Conservation (phyloP, 805 yeast species). For the Ogataea chonburiensis region DNA sequence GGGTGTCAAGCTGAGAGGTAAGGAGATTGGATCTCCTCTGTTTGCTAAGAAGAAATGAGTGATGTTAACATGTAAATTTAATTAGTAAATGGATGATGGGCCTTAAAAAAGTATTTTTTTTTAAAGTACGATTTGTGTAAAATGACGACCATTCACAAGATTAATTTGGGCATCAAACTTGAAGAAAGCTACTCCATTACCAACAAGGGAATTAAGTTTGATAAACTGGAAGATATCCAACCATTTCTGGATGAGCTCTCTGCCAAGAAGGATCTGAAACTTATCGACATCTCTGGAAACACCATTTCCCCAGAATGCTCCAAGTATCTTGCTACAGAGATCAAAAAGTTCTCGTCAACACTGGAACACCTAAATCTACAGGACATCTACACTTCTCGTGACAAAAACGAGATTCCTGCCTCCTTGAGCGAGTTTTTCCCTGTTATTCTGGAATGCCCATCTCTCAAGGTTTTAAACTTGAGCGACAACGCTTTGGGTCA, state of each 20-base stretch:
- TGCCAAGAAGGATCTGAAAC: slow-evolving; percentile 38
- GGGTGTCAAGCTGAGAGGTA: slow-evolving; percentile 95
- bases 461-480: slow-evolving; percentile 71
- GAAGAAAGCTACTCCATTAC: slow-evolving; percentile 59
- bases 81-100: slow-evolving; percentile 6
- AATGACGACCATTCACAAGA: slow-evolving; percentile 37
- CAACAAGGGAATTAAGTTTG: slow-evolving; percentile 74
- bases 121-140: not conserved
- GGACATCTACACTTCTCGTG: slow-evolving; percentile 92
- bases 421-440: slow-evolving; percentile 73
- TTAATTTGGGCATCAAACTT: slow-evolving; percentile 41
- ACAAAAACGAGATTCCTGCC: slow-evolving; percentile 90
- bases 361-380: slow-evolving; percentile 76
- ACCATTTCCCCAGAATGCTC: slow-evolving; percentile 93
- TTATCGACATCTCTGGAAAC: slow-evolving; percentile 85
- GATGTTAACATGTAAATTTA: slow-evolving; percentile 6
- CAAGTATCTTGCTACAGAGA: slow-evolving; percentile 58
- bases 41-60: slow-evolving; percentile 49
- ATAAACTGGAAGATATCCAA: slow-evolving; percentile 67
- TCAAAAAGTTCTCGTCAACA: slow-evolving; percentile 42
- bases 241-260: slow-evolving; percentile 63
- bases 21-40: slow-evolving; percentile 89
- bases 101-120: slow-evolving; percentile 6
- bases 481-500: slow-evolving; percentile 97
- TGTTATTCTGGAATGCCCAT: slow-evolving; percentile 65